A percentile compares a stretch with the other conserved stretches of the same genome.
These are phyloP conservation scores for Croton setiger DNA, from an alignment of 441 rosid genomes.

Conservation along the genomic window DNA sequence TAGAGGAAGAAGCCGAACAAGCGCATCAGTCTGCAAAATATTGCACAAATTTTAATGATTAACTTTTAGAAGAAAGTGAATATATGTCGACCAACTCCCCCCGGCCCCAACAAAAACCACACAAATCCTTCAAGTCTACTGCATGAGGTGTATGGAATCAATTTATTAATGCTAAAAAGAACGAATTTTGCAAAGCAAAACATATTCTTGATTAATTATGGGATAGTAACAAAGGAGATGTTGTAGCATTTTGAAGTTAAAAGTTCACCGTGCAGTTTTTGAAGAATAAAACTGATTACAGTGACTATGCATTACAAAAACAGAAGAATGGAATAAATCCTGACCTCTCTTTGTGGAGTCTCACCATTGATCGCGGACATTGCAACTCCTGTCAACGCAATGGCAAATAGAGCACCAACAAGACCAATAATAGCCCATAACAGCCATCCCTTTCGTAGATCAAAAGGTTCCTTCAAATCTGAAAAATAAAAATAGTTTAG, in stretches of 20 bases:
- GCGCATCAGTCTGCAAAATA: conserved; percentile 44
- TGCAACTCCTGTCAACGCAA: conserved; percentile 44
- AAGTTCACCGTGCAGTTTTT: neutral
- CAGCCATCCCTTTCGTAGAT: conserved; percentile 58
- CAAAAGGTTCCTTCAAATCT: conserved; percentile 71
- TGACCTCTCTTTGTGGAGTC: conserved; percentile 61
- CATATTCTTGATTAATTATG: neutral
- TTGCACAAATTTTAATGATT: neutral
- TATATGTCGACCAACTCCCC: neutral
- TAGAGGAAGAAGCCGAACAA: conserved; percentile 50
- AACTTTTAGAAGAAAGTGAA: neutral
- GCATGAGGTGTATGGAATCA: neutral
- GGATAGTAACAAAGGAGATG: neutral
- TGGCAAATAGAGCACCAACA: conserved; percentile 40
- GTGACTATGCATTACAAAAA: neutral
- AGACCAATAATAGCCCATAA: conserved; percentile 66
- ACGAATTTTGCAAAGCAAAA: neutral
- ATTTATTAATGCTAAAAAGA: neutral
- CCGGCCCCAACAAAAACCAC: neutral
- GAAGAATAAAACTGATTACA: neutral
- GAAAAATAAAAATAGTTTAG: conserved; percentile 17
- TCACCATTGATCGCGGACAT: conserved; percentile 47
- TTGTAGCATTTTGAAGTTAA: neutral
- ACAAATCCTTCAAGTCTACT: neutral
- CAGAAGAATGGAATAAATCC: conserved; percentile 19